Evolutionary conservation across 108 stramenopile genomes (phyloP).

Genomic region (Schizochytrium sp.): DNA sequence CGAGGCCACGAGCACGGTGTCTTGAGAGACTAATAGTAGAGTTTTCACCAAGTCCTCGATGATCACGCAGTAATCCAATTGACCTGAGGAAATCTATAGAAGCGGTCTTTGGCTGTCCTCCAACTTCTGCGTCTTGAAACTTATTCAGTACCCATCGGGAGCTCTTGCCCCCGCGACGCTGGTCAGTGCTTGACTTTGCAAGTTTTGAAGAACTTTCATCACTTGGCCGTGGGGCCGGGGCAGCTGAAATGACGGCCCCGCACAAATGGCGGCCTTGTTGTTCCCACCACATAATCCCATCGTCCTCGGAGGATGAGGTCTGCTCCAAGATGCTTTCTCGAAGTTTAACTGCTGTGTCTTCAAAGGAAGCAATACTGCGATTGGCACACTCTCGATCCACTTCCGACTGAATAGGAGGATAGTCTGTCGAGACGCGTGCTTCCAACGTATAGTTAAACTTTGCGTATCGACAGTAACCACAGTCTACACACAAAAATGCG

Average conservation of each 20-base stretch:
- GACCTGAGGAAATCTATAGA: too few species aligned
- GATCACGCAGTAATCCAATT: too few species aligned
- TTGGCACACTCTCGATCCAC: conserved; percentile 41
- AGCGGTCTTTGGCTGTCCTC: too few species aligned
- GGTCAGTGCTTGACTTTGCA: too few species aligned
- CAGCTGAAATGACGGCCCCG: background rate
- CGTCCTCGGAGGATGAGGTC: background rate
- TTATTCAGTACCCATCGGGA: too few species aligned
- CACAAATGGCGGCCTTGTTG: background rate
- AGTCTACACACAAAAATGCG: conserved; percentile 95
- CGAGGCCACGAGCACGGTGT: too few species aligned
- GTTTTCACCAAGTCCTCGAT: too few species aligned
- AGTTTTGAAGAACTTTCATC: too few species aligned
- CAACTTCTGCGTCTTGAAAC: too few species aligned
- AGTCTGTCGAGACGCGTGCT: conserved; percentile 66
- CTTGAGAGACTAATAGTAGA: too few species aligned
- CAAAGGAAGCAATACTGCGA: background rate
- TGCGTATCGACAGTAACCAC: conserved; percentile 91
- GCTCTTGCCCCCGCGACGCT: too few species aligned
- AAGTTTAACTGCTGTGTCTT: background rate
- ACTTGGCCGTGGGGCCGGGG: too few species aligned
- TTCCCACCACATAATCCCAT: background rate
- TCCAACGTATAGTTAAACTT: conserved; percentile 78
- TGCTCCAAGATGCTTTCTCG: conserved; percentile 6
- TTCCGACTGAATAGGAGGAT: conserved; percentile 5